These are phyloP conservation scores for Tolypocladium pustulatum DNA, from an alignment of 2,329 filamentous ascomycete genomes.

Conservation along the genomic window DNA sequence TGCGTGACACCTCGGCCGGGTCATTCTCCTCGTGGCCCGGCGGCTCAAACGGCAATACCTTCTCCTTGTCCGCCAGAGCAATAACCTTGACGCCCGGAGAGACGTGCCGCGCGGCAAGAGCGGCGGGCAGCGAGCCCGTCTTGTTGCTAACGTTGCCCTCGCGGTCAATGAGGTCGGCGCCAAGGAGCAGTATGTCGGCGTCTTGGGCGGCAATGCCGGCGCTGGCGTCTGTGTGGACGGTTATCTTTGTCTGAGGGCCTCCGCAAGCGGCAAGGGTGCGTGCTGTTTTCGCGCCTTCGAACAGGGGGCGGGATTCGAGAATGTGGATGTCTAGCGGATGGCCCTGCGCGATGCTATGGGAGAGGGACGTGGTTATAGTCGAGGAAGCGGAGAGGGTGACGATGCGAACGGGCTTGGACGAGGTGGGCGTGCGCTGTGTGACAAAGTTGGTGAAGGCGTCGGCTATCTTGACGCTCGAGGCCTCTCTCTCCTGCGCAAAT, in stretches of 20 bases:
- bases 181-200: slow-evolving; percentile 50
- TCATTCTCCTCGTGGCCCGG: slow-evolving; percentile 38
- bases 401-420: slow-evolving; percentile 28
- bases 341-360: slow-evolving; percentile 25
- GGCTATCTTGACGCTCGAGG: slow-evolving; percentile 20
- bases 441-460: slow-evolving; percentile 24
- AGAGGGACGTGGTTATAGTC: slow-evolving; percentile 42
- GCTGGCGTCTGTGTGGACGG: slow-evolving; percentile 49
- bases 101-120: slow-evolving; percentile 41
- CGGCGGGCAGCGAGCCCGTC: slow-evolving; percentile 49
- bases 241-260: slow-evolving; percentile 19
- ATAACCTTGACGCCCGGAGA: slow-evolving; percentile 36
- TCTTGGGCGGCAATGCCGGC: slow-evolving; percentile 39
- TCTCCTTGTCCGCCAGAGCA: slow-evolving; percentile 49
- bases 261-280: slow-evolving; percentile 31
- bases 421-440: slow-evolving; percentile 6
- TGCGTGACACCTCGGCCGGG: slow-evolving; percentile 32
- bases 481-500: slow-evolving; percentile 10
- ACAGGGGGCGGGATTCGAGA: slow-evolving; percentile 57
- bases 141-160: slow-evolving; percentile 56
- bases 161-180: slow-evolving; percentile 50
- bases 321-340: slow-evolving; percentile 43
- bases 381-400: slow-evolving; percentile 55
- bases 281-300: slow-evolving; percentile 51
- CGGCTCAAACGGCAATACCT: slow-evolving; percentile 37